Conservation (phyloP, 345 rosid species). For the Erodium maritimum region DNA sequence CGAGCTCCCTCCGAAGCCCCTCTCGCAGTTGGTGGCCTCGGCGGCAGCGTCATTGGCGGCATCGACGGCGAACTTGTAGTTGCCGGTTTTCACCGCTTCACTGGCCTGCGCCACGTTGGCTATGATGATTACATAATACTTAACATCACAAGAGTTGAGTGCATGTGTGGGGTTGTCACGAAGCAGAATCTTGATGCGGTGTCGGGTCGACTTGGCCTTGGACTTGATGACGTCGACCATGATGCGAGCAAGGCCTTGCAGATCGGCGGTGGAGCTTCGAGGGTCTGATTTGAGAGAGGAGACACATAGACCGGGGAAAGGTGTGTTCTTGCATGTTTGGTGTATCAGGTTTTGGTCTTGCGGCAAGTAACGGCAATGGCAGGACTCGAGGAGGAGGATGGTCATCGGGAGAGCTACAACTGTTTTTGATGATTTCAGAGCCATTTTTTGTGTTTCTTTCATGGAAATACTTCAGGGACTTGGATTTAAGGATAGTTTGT, state of each 20-base stretch:
- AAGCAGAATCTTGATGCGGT: conserved; percentile 9
- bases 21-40: conserved; percentile 16
- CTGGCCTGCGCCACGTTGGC: conserved; percentile 9
- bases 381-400: not conserved
- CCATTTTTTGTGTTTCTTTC: too few species aligned
- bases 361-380: not conserved
- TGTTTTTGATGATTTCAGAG: not conserved
- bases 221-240: conserved; percentile 16
- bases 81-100: conserved; percentile 13
- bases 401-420: not conserved
- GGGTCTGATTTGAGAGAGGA: conserved; percentile 23
- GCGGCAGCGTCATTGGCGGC: conserved; percentile 11
- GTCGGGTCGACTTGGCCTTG: not conserved
- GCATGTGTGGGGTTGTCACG: conserved; percentile 5
- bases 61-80: conserved; percentile 19
- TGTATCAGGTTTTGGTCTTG: not conserved
- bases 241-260: conserved; percentile 18
- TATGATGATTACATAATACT: conserved; percentile 16
- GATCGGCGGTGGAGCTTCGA: conserved; percentile 20
- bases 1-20: conserved; percentile 14
- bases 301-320: conserved; percentile 17
- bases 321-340: conserved; percentile 23
- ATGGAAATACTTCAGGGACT: too few species aligned
- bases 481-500: too few species aligned
- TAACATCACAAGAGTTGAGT: conserved; percentile 8